These are phyloP conservation scores for Colletotrichum lupini DNA, from an alignment of 2,329 filamentous ascomycete genomes.

Conservation along the genomic window DNA sequence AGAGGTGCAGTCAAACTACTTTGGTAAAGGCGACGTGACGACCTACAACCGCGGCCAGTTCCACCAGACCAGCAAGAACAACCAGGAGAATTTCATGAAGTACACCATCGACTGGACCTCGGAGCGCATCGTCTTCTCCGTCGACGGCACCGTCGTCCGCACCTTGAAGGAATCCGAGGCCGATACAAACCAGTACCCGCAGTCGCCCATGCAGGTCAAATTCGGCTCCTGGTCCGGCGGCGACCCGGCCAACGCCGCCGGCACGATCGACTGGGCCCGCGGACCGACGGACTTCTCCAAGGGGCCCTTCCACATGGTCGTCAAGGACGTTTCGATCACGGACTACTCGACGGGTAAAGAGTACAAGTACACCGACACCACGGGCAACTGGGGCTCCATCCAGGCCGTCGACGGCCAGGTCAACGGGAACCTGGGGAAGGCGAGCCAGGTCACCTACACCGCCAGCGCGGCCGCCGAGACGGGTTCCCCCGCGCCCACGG, in stretches of 20 bases:
- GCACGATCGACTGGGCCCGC: slow-evolving; percentile 90
- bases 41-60: slow-evolving; percentile 90
- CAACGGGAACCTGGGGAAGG: slow-evolving; percentile 72
- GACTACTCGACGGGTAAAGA: slow-evolving; percentile 94
- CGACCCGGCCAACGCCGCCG: slow-evolving; percentile 80
- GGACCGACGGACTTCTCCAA: slow-evolving; percentile 85
- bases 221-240: slow-evolving; percentile 94
- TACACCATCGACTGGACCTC: slow-evolving; percentile 95
- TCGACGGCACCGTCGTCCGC: slow-evolving; percentile 81
- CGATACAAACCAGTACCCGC: slow-evolving; percentile 82
- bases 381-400: slow-evolving; percentile 86
- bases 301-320: slow-evolving; percentile 88
- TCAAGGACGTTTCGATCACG: slow-evolving; percentile 79
- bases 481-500: slow-evolving; percentile 69
- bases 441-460: slow-evolving; percentile 62
- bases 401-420: slow-evolving; percentile 81
- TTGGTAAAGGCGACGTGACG: slow-evolving; percentile 88
- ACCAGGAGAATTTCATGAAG: slow-evolving; percentile 81
- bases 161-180: slow-evolving; percentile 78
- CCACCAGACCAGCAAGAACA: slow-evolving; percentile 71
- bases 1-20: slow-evolving; percentile 97
- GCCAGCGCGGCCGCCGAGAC: slow-evolving; percentile 71
- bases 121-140: slow-evolving; percentile 86
- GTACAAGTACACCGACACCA: slow-evolving; percentile 84
- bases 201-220: slow-evolving; percentile 95